Conservation (phyloP, 2,329 filamentous ascomycete genomes). For the Penicillium sp. region DNA sequence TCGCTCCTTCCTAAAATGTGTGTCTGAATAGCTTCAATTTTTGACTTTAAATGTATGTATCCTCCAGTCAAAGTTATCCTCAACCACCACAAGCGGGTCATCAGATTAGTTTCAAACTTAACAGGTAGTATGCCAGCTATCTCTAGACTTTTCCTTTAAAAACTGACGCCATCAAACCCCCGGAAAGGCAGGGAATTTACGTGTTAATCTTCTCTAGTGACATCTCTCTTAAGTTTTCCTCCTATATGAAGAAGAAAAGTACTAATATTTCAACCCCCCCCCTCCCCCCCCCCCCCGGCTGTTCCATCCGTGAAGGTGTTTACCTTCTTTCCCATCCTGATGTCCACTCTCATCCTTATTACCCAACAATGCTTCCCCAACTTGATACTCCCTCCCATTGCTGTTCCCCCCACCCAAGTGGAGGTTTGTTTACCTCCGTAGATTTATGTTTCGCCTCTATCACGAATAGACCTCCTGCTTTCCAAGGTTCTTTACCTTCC, state of each 20-base stretch:
- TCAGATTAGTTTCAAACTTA: not conserved
- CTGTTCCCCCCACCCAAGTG: too few relatives aligned
- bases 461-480: not conserved
- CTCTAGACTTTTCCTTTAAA: not conserved
- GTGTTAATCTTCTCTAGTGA: not conserved
- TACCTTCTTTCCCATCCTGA: not conserved
- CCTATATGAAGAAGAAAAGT: not conserved
- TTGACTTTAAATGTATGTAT: not conserved
- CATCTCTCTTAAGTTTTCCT: not conserved
- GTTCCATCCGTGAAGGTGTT: not conserved
- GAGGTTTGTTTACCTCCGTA: not conserved
- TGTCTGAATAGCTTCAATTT: not conserved
- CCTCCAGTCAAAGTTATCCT: not conserved
- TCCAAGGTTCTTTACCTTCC: not conserved
- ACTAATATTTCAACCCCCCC: not conserved
- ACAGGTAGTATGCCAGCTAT: rapidly evolving
- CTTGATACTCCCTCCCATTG: not conserved
- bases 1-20: not conserved
- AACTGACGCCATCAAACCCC: rapidly evolving
- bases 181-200: not conserved
- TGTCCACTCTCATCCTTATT: too few relatives aligned
- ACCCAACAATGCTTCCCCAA: too few relatives aligned
- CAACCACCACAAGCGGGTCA: not conserved
- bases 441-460: not conserved
- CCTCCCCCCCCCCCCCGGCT: not conserved